Evolutionary conservation across 1,284 basidiomycete species (phyloP).

Genomic region (Cryptococcus depauperatus): DNA sequence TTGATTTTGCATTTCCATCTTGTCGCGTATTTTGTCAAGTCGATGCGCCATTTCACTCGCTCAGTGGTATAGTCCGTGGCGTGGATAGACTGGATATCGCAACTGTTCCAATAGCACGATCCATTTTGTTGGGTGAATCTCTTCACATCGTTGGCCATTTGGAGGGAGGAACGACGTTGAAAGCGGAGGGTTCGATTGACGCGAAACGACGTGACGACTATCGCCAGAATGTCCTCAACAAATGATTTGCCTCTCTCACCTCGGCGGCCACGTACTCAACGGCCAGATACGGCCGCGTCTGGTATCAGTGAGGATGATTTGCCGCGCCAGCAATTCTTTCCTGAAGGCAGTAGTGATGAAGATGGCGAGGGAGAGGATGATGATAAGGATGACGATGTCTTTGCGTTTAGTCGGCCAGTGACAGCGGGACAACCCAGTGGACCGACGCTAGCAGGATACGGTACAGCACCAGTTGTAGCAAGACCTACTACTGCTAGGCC

Average conservation of each 20-base stretch:
- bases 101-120: too few relatives aligned
- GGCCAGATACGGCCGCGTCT: conserved; percentile 35
- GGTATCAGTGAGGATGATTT: conserved; percentile 28
- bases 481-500: background rate
- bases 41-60: too few relatives aligned
- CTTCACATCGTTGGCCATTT: too few relatives aligned
- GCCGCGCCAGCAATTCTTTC: conserved; percentile 40
- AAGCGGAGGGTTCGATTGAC: too few relatives aligned
- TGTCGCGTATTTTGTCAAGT: too few relatives aligned
- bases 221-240: background rate
- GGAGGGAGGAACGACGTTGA: too few relatives aligned
- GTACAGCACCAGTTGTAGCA: conserved; percentile 10
- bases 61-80: too few relatives aligned
- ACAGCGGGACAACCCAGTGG: conserved; percentile 28
- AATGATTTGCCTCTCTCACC: background rate
- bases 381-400: conserved; percentile 34
- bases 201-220: too few relatives aligned
- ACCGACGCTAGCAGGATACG: conserved; percentile 11
- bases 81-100: too few relatives aligned
- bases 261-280: conserved; percentile 11
- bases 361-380: conserved; percentile 33
- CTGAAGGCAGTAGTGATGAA: conserved; percentile 31
- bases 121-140: too few relatives aligned
- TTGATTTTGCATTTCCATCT: too few relatives aligned
- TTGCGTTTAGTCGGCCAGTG: conserved; percentile 40